phyloP scores from a whole-genome alignment of 805 yeast genomes.

The Sugiyamaella lignohabitans region DNA sequence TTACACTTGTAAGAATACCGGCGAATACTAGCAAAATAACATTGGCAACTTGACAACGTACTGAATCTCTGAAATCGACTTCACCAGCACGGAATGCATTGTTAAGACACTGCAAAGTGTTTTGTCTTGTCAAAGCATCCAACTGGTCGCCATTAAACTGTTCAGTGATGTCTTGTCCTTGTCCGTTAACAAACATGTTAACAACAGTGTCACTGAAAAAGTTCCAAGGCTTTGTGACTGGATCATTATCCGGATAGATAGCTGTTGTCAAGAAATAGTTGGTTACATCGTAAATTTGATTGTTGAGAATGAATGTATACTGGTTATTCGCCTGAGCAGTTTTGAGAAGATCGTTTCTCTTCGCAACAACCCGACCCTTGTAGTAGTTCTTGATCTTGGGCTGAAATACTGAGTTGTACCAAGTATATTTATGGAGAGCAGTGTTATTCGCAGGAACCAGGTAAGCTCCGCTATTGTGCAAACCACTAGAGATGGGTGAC shows the following conservation, averaged over 20 bases:
- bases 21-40: constrained; percentile 35
- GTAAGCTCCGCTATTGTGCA: constrained; percentile 32
- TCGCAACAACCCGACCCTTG: constrained; percentile 35
- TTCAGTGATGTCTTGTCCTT: constrained; percentile 34
- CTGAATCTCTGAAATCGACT: constrained; percentile 35
- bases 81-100: constrained; percentile 33
- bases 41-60: constrained; percentile 37
- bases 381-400: constrained; percentile 32
- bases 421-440: constrained; percentile 30
- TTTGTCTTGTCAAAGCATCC: constrained; percentile 22
- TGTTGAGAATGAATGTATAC: constrained; percentile 31
- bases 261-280: constrained; percentile 32
- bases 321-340: constrained; percentile 22
- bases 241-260: constrained; percentile 21
- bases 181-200: constrained; percentile 28
- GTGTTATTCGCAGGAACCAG: constrained; percentile 27
- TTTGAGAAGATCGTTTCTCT: constrained; percentile 22
- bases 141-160: constrained; percentile 23
- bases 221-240: constrained; percentile 27
- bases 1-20: constrained; percentile 33
- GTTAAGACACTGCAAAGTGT: constrained; percentile 32
- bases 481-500: constrained; percentile 10
- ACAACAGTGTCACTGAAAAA: constrained; percentile 32
- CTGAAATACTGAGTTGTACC: constrained; percentile 33
- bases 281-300: constrained; percentile 34